phyloP scores from a whole-genome alignment of 371 early-diverging fungal genomes.

The Encephalitozoon intestinalis region DNA sequence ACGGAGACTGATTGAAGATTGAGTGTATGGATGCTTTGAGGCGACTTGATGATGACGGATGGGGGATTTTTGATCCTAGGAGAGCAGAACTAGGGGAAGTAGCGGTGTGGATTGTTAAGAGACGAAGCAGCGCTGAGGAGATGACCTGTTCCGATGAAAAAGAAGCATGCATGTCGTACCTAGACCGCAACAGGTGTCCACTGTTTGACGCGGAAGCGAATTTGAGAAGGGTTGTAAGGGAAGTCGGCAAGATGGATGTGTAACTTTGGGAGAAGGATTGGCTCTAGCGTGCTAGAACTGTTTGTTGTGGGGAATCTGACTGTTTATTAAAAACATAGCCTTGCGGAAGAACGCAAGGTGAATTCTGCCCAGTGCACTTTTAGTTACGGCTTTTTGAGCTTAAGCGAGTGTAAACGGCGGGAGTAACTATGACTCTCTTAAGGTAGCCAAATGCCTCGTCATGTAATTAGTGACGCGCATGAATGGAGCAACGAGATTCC shows the following conservation, averaged over 20 bases:
- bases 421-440: constrained; percentile 69
- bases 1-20: not conserved
- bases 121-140: not conserved
- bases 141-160: not conserved
- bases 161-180: constrained; percentile 16
- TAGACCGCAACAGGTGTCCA: constrained; percentile 36
- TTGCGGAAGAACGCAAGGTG: constrained; percentile 67
- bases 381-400: constrained; percentile 67
- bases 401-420: constrained; percentile 68
- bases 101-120: not conserved
- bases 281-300: constrained; percentile 43
- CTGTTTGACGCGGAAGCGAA: constrained; percentile 14
- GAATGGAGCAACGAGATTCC: constrained; percentile 69
- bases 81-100: not conserved
- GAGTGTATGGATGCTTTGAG: not conserved
- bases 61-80: not conserved
- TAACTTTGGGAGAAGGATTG: constrained; percentile 41
- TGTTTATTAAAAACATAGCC: constrained; percentile 70
- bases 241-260: constrained; percentile 40
- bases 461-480: constrained; percentile 68
- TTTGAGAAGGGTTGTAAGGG: constrained; percentile 19
- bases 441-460: constrained; percentile 67
- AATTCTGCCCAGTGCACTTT: constrained; percentile 68
- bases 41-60: not conserved
- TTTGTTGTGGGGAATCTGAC: constrained; percentile 65